Conservation (phyloP, 2,329 filamentous ascomycete species). For the Phaeosphaeriaceae sp. region DNA sequence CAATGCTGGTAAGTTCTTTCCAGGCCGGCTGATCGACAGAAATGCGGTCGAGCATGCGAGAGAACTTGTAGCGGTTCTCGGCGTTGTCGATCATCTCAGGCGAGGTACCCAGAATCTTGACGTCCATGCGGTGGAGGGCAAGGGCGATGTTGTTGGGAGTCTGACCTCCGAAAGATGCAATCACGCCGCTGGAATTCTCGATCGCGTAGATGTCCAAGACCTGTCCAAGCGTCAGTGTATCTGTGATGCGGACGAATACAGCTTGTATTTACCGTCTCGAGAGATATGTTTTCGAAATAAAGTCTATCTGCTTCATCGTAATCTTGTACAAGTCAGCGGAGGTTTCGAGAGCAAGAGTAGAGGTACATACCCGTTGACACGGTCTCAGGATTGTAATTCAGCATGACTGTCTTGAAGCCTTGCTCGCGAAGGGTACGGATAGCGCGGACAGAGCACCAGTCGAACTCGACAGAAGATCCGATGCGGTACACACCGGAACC, state of each 20-base stretch:
- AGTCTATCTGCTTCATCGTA: constrained; percentile 93
- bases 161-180: constrained; percentile 96
- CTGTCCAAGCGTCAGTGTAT: too few species aligned
- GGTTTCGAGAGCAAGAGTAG: not conserved
- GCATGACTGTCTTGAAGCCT: constrained; percentile 94
- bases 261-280: constrained; percentile 61
- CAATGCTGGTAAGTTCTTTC: constrained; percentile 96
- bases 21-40: constrained; percentile 95
- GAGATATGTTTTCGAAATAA: constrained; percentile 88
- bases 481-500: constrained; percentile 97
- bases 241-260: too few species aligned
- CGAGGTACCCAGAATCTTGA: constrained; percentile 92
- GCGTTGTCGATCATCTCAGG: constrained; percentile 99
- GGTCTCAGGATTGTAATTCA: constrained; percentile 92
- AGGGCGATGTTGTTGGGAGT: constrained; percentile 98
- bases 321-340: constrained; percentile 49
- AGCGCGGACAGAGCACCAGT: constrained; percentile 96
- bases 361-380: constrained; percentile 62
- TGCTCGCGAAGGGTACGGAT: constrained; percentile 87
- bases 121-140: constrained; percentile 84
- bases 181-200: constrained; percentile 82
- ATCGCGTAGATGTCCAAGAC: constrained; percentile 91
- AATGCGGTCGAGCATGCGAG: constrained; percentile 94
- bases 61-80: constrained; percentile 98
- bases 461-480: constrained; percentile 96